Conservation (phyloP, 345 rosid genomes). For the Firmiana major region DNA sequence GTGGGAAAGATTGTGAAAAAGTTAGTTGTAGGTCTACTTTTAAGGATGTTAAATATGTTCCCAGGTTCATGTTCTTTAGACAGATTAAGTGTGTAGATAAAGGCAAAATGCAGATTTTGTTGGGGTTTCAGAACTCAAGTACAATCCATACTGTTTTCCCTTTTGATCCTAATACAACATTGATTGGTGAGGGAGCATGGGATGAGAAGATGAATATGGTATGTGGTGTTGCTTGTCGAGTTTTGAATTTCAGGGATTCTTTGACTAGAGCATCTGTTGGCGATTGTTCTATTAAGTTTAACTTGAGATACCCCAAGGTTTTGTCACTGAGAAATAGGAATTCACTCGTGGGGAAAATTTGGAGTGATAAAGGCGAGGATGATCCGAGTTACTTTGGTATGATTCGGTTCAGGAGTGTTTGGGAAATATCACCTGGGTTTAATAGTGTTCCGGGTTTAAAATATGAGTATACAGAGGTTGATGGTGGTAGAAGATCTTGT, state of each 20-base stretch:
- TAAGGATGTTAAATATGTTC: constrained; percentile 25
- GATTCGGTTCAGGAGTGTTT: constrained; percentile 44
- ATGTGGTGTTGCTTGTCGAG: constrained; percentile 61
- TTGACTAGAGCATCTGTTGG: constrained; percentile 44
- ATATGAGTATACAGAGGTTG: constrained; percentile 56
- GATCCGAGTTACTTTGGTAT: constrained; percentile 43
- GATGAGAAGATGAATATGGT: constrained; percentile 52
- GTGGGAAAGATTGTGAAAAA: constrained; percentile 38
- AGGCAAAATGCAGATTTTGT: constrained; percentile 36
- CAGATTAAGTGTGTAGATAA: constrained; percentile 39
- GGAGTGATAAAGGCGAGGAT: constrained; percentile 45
- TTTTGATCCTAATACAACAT: constrained; percentile 50
- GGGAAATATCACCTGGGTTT: constrained; percentile 19
- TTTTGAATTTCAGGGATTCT: constrained; percentile 47
- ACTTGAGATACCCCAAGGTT: constrained; percentile 53
- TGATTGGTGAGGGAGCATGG: constrained; percentile 84
- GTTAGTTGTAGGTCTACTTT: constrained; percentile 45
- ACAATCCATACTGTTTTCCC: constrained; percentile 23
- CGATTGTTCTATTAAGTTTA: constrained; percentile 66
- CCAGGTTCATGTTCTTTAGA: constrained; percentile 38
- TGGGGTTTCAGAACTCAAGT: constrained; percentile 40
- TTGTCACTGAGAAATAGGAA: constrained; percentile 45
- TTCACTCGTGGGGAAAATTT: constrained; percentile 52
- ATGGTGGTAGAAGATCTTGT: constrained; percentile 39
- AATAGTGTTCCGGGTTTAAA: constrained; percentile 30